Base-by-base conservation (phyloP, 768 basidiomycete species). In the Lactifluus hygrophoroides region DNA sequence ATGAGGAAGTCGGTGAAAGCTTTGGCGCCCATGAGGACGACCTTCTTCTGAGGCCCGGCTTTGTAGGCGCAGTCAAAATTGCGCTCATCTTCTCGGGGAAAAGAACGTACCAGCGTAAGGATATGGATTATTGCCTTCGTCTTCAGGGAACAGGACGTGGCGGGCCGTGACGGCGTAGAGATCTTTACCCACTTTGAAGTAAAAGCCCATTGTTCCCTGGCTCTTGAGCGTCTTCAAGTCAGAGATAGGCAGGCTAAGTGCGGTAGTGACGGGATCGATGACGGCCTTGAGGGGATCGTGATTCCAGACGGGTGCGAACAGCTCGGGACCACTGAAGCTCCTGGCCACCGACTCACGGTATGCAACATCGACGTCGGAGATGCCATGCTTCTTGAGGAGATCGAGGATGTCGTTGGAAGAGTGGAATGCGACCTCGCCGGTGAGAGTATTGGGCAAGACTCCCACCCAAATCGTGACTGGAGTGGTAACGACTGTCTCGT, bases 181-280 rank as follows among this genome's bases (percentile, higher is more conserved):
- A 11, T 68, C 62, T 5, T 68, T 48, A 28, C 66, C 67, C 1
- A 63, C 60, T 21, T 55, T 16, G 60, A 77, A 72, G 53, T 73
- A 77, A 46, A 71, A 67, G 9, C 73, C 73, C 8, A 75, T 25
- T 1, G 74, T 76, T 9, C 76, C 75, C 63, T 75, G 72, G 9
- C 2, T n/a, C 58, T 60, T 67, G 4, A 51, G 37, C 3, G 70
- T 74, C 62, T 66, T 67, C 73, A 43, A 11, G 19, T 10, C 19
- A 13, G 21, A 19, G 21, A 43, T 43, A 11, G 42, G 42, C 42
- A 43, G 68, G 57, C 74, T 62, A 48, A 75, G 76, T 1, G 71
- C 51, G 53, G 69, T 67, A n/a, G 76, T 70, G 35, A 77, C 54
- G 7, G 50, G 54, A 59, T 75, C 69, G 61, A 76, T 72, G 56